Conservation (phyloP, 2,329 filamentous ascomycete genomes). For the Purpureocillium takamizusanense region DNA sequence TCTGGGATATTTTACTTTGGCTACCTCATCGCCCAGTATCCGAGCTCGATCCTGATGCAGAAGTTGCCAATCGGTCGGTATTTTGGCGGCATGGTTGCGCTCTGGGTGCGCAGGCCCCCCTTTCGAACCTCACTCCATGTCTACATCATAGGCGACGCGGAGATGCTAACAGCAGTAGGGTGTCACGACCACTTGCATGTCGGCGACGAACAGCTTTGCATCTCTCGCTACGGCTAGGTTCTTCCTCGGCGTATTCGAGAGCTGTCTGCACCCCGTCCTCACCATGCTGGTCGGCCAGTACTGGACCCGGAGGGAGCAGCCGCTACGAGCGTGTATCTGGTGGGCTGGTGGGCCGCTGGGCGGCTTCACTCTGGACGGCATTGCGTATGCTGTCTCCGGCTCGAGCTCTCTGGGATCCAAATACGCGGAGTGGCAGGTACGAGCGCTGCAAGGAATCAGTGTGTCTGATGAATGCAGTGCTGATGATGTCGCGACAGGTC, state of each 20-base stretch:
- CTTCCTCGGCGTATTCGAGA: neutral
- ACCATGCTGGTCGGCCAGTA: neutral
- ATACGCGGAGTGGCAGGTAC: neutral
- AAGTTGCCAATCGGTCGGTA: slow-evolving; percentile 1
- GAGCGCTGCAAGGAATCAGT: too few species aligned
- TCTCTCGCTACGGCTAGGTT: neutral
- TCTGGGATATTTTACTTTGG: slow-evolving; percentile 8
- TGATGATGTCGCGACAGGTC: neutral
- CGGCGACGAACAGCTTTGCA: neutral
- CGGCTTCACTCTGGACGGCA: neutral
- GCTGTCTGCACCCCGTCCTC: neutral
- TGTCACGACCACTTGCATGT: neutral
- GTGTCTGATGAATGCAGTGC: too few species aligned
- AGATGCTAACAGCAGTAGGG: neutral
- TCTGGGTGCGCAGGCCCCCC: too few species aligned
- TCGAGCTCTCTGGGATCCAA: neutral
- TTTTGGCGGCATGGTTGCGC: neutral
- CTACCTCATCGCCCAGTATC: slow-evolving; percentile 4
- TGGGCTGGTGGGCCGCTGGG: neutral
- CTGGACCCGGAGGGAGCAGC: neutral
- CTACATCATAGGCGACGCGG: too few species aligned
- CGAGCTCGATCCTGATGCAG: slow-evolving; percentile 3
- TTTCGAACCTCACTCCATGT: too few species aligned
- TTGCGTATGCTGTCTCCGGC: neutral
- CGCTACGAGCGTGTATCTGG: neutral